These are phyloP conservation scores for Acidomyces sp. DNA, from an alignment of 495 filamentous ascomycete species.

Conservation along the genomic window DNA sequence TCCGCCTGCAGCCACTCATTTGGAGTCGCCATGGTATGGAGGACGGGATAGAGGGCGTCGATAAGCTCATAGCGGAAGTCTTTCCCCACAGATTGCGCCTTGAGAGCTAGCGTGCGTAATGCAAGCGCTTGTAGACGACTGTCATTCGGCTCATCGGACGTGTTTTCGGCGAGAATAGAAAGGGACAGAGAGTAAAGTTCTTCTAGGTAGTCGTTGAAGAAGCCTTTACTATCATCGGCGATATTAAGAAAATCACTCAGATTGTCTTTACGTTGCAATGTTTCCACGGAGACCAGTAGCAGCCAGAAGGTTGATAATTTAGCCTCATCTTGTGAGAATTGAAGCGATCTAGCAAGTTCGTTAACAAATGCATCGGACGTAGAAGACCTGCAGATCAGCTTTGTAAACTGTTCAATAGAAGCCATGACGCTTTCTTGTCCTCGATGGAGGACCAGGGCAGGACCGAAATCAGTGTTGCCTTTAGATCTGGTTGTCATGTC, in stretches of 20 bases:
- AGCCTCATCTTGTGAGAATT: conserved; percentile 13
- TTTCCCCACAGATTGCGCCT: conserved; percentile 29
- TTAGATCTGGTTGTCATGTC: neutral
- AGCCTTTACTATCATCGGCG: conserved; percentile 27
- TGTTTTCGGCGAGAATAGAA: conserved; percentile 41
- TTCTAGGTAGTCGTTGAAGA: conserved; percentile 49
- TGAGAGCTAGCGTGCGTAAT: conserved; percentile 28
- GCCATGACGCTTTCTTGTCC: conserved; percentile 23
- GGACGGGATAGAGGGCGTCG: conserved; percentile 78
- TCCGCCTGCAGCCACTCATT: conserved; percentile 59
- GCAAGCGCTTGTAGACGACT: conserved; percentile 44
- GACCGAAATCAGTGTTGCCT: conserved; percentile 17
- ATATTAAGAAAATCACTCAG: conserved; percentile 6
- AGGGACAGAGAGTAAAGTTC: conserved; percentile 72
- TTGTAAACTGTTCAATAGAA: conserved; percentile 20
- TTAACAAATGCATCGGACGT: conserved; percentile 15
- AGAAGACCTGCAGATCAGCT: conserved; percentile 15
- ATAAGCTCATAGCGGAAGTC: conserved; percentile 76
- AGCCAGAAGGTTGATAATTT: conserved; percentile 69
- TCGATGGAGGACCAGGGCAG: conserved; percentile 18
- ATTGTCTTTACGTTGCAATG: neutral
- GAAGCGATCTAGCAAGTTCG: conserved; percentile 20
- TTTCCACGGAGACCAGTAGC: conserved; percentile 2
- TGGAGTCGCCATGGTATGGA: conserved; percentile 70
- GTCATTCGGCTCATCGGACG: conserved; percentile 40